Base-by-base conservation (phyloP, 192 early-diverging fungal species). In the Entomortierella chlamydospora region DNA sequence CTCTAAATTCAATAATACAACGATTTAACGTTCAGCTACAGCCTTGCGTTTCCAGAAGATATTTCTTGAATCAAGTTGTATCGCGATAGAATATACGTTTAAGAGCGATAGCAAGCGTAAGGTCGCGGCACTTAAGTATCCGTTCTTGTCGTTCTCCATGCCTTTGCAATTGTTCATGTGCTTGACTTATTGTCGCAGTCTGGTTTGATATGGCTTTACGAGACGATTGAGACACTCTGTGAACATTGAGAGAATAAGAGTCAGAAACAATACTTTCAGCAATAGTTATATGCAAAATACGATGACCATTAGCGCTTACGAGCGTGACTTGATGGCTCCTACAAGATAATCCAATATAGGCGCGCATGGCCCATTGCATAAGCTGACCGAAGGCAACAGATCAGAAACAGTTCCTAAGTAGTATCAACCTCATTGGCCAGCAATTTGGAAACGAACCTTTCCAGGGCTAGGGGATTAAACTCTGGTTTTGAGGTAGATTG, bases 331-430 rank as follows among this genome's bases (percentile, higher is more conserved):
- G 34, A 70, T 53, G 26, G 45, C 65, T 10, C 70, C 63, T 2
- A 61, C 37, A 4, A 79, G 63, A 43, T 70, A 70, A 11, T 66
- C 62, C 4, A 79, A 50, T 10, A 70, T 66, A 17, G 68, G 68
- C 4, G 62, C 76, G 37, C 58, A 64, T 1, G 67, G 67, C 13
- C 76, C 68, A 2, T 70, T 52, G 28, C 76, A 79, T 20, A 79
- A 30, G 17, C 76, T 79, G n/a, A 31, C 0, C 34, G 26, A 4
- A 28, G 26, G 25, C 25, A 10, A 26, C 26, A 5, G 26, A 25
- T 54, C 15, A 54, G 23, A 54, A 54, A 13, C 2, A 12, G 45
- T 12, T 47, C 15, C 15, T 20, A 47, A 47, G 45, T 20, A 12
- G 15, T 12, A 47, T 20, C 12, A 47, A 47, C 3, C 15, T 20